Conservation (phyloP, 169 alveolate species). For the Plasmodium sp. region DNA sequence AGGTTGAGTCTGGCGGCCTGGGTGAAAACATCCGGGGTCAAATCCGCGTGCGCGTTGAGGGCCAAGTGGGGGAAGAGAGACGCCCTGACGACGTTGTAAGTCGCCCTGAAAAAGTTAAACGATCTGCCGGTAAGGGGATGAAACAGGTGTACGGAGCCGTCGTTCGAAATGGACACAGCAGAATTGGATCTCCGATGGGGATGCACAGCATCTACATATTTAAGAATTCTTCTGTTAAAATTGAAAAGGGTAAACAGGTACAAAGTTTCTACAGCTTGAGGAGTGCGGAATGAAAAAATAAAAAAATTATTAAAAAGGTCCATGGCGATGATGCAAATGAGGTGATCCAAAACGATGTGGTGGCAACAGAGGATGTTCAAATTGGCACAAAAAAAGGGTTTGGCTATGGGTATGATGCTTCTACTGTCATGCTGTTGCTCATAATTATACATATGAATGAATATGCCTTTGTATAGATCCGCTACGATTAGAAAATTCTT, state of each 20-base stretch:
- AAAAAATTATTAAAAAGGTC: slow-evolving; percentile 45
- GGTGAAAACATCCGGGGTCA: slow-evolving; percentile 36
- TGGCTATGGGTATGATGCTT: slow-evolving; percentile 59
- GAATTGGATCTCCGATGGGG: slow-evolving; percentile 18
- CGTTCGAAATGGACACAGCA: slow-evolving; percentile 52
- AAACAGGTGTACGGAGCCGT: slow-evolving; percentile 20
- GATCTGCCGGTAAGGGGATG: slow-evolving; percentile 2
- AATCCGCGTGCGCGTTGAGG: slow-evolving; percentile 1
- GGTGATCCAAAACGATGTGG: slow-evolving; percentile 1
- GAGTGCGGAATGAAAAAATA: background rate
- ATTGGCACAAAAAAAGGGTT: slow-evolving; percentile 10
- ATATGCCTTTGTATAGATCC: slow-evolving; percentile 47
- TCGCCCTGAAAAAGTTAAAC: slow-evolving; percentile 13
- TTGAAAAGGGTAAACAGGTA: slow-evolving; percentile 30
- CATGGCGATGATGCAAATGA: slow-evolving; percentile 50
- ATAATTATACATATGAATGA: slow-evolving; percentile 53
- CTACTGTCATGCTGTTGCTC: slow-evolving; percentile 64
- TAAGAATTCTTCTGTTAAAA: slow-evolving; percentile 47
- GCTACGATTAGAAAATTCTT: slow-evolving; percentile 40
- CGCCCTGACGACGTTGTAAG: slow-evolving; percentile 8
- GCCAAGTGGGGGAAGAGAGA: slow-evolving; percentile 50
- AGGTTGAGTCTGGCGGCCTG: slow-evolving; percentile 27
- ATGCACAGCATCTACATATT: slow-evolving; percentile 35
- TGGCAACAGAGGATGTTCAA: slow-evolving; percentile 54
- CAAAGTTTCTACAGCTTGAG: slow-evolving; percentile 23